Conservation (phyloP, 805 yeast species). For the Metschnikowia dekortorum region DNA sequence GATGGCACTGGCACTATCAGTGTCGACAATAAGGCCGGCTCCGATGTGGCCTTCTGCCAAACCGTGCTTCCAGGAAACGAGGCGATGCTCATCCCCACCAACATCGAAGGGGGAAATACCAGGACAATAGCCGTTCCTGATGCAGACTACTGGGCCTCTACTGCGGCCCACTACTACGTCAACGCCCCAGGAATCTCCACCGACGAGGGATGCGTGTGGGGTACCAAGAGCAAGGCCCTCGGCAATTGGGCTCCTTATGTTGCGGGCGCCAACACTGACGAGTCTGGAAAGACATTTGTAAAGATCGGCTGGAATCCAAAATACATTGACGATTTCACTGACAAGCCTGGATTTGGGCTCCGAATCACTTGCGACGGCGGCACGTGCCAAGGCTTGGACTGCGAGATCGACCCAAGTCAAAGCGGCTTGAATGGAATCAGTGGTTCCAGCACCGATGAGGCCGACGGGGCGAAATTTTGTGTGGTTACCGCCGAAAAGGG, state of each 20-base stretch:
- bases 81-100: slow-evolving; percentile 88
- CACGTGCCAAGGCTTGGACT: slow-evolving; percentile 71
- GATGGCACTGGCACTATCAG: slow-evolving; percentile 75
- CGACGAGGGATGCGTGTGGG: slow-evolving; percentile 83
- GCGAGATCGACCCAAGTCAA: slow-evolving; percentile 73
- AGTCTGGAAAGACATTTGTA: slow-evolving; percentile 63
- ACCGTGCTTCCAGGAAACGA: slow-evolving; percentile 93
- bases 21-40: slow-evolving; percentile 53
- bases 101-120: slow-evolving; percentile 46
- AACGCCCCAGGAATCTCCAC: slow-evolving; percentile 79
- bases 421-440: slow-evolving; percentile 53
- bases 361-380: slow-evolving; percentile 65
- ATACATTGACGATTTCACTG: slow-evolving; percentile 61
- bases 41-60: slow-evolving; percentile 80
- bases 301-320: slow-evolving; percentile 92
- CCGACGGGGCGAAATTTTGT: slow-evolving; percentile 68
- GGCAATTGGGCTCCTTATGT: slow-evolving; percentile 96
- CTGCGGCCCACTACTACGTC: slow-evolving; percentile 83
- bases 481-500: slow-evolving; percentile 69
- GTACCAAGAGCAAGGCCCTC: slow-evolving; percentile 56
- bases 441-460: slow-evolving; percentile 41
- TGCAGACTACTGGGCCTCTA: slow-evolving; percentile 75
- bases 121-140: slow-evolving; percentile 78
- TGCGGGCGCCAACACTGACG: slow-evolving; percentile 84
- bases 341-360: slow-evolving; percentile 65